Evolutionary conservation across 257 asterid species (phyloP).

Genomic region (Schizonepeta tenuifolia): DNA sequence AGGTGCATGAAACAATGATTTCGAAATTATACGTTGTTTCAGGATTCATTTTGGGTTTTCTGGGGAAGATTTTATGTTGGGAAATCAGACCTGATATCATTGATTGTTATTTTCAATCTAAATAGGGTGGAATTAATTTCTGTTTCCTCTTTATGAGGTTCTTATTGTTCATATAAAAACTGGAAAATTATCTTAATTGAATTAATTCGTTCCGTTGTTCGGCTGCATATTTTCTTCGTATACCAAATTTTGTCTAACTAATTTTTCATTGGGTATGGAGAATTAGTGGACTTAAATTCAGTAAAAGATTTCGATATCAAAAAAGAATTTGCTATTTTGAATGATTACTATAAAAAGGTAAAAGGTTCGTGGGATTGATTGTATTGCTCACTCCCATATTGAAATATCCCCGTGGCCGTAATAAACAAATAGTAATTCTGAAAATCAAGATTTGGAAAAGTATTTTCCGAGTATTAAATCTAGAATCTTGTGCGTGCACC

Average conservation of each 20-base stretch:
- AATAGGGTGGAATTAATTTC: neutral
- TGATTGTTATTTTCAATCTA: neutral
- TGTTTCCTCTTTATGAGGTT: conserved; percentile 1
- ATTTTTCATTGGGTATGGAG: neutral
- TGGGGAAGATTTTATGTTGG: neutral
- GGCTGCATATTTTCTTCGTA: neutral
- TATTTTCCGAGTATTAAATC: neutral
- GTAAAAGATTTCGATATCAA: neutral
- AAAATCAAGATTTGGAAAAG: neutral
- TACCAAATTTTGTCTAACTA: neutral
- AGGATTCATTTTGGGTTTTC: neutral
- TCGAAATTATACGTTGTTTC: neutral
- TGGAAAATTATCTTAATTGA: neutral
- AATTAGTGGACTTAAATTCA: conserved; percentile 8
- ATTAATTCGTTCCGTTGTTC: neutral
- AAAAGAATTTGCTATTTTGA: neutral
- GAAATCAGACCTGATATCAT: neutral
- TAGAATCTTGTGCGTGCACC: conserved; percentile 16
- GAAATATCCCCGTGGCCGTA: too few relatives aligned
- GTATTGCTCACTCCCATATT: neutral
- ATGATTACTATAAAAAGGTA: neutral
- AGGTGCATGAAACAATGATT: neutral
- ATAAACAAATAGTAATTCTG: too few relatives aligned
- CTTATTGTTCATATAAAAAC: neutral
- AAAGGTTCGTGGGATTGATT: neutral